Conservation (phyloP, 208 protist species). For the Porcisia hertigi region DNA sequence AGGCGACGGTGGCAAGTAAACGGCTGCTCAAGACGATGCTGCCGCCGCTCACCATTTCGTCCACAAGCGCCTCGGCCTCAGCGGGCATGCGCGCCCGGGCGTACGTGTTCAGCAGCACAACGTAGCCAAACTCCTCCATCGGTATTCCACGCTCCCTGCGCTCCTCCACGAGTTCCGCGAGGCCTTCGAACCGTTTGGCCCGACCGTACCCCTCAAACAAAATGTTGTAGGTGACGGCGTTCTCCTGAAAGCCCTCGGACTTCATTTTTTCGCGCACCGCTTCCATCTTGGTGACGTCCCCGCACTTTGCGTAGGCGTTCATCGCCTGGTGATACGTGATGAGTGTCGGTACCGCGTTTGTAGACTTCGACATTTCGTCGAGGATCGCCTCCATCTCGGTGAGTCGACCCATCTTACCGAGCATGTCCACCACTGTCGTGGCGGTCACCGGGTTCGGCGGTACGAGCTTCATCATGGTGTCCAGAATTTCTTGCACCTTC, state of each 20-base stretch:
- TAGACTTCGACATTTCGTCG: constrained; percentile 85
- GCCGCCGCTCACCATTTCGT: constrained; percentile 73
- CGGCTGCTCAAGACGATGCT: constrained; percentile 62
- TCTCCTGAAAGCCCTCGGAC: constrained; percentile 73
- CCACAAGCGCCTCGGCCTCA: constrained; percentile 72
- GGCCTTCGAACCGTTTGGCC: constrained; percentile 82
- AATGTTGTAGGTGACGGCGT: constrained; percentile 90
- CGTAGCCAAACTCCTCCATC: constrained; percentile 90
- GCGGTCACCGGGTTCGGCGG: constrained; percentile 89
- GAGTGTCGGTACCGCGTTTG: constrained; percentile 83
- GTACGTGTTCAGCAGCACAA: constrained; percentile 84
- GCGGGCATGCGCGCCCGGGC: constrained; percentile 68
- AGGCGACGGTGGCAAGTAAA: constrained; percentile 77
- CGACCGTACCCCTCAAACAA: constrained; percentile 89
- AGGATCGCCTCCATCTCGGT: constrained; percentile 88
- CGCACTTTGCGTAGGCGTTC: constrained; percentile 91
- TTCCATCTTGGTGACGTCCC: constrained; percentile 89
- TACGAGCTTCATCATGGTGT: constrained; percentile 91
- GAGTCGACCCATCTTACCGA: constrained; percentile 90
- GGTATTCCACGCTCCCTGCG: constrained; percentile 67
- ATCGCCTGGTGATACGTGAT: constrained; percentile 91
- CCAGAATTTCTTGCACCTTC: constrained; percentile 87
- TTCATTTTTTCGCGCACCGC: constrained; percentile 59
- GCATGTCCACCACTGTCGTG: constrained; percentile 92
- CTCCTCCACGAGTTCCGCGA: constrained; percentile 81